Evolutionary conservation across 2,329 filamentous ascomycete genomes (phyloP).

Genomic region (Hirsutella rhossiliensis): DNA sequence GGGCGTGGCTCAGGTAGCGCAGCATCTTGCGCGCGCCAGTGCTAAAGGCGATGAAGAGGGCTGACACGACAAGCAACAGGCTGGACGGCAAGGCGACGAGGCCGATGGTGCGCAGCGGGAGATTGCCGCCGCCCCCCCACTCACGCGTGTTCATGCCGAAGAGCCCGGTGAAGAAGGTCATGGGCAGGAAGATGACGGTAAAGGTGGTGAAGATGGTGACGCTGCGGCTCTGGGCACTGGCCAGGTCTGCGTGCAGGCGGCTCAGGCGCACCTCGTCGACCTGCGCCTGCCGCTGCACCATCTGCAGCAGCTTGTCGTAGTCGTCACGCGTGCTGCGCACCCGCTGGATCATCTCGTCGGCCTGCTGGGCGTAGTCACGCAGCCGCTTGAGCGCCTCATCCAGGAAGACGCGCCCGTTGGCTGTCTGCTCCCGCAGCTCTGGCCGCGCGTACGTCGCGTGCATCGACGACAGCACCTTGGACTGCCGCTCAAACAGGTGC

Average conservation of each 20-base stretch:
- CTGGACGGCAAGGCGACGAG: slow-evolving; percentile 35
- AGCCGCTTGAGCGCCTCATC: slow-evolving; percentile 38
- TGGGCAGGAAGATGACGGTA: slow-evolving; percentile 49
- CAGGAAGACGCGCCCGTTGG: slow-evolving; percentile 38
- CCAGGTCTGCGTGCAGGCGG: slow-evolving; percentile 49
- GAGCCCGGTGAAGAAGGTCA: slow-evolving; percentile 53
- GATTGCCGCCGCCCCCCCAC: slow-evolving; percentile 39
- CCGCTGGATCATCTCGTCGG: slow-evolving; percentile 45
- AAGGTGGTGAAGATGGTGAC: slow-evolving; percentile 56
- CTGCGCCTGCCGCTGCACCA: slow-evolving; percentile 55
- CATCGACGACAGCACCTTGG: slow-evolving; percentile 35
- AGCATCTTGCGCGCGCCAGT: slow-evolving; percentile 25
- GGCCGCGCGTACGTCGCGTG: slow-evolving; percentile 27
- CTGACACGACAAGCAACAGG: slow-evolving; percentile 31
- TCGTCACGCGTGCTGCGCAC: slow-evolving; percentile 46
- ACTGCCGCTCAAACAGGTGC: slow-evolving; percentile 46
- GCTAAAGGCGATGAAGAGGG: slow-evolving; percentile 45
- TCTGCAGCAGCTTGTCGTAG: slow-evolving; percentile 53
- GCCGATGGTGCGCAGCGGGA: slow-evolving; percentile 32
- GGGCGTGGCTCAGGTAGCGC: slow-evolving; percentile 9
- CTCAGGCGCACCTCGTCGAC: slow-evolving; percentile 54
- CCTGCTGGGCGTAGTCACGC: slow-evolving; percentile 40
- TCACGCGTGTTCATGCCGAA: slow-evolving; percentile 55
- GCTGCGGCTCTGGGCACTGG: slow-evolving; percentile 47
- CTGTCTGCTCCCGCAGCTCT: slow-evolving; percentile 27